phyloP scores from a whole-genome alignment of 164 flowering plant genomes.

The Magnolia kwangsiensis region DNA sequence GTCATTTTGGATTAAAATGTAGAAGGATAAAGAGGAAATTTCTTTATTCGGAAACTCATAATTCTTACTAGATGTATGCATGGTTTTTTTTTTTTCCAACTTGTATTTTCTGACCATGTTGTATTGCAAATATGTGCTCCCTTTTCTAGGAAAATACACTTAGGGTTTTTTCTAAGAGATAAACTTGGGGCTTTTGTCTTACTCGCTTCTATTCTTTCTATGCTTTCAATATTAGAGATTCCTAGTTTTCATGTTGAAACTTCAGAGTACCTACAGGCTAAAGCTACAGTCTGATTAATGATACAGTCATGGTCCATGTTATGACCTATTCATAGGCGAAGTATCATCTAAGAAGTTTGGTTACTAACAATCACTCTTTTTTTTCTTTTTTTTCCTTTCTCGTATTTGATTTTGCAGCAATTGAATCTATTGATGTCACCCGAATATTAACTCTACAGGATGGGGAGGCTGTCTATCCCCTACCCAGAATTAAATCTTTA shows the following conservation, averaged over 20 bases:
- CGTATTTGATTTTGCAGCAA: slow-evolving; percentile 46
- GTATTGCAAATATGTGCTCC: neutral
- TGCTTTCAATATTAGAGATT: neutral
- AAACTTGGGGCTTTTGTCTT: neutral
- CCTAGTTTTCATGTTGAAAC: neutral
- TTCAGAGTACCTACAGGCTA: neutral
- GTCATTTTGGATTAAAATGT: too few relatives aligned
- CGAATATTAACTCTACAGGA: slow-evolving; percentile 87
- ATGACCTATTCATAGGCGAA: neutral
- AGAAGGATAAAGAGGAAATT: too few relatives aligned
- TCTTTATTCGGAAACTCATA: too few relatives aligned
- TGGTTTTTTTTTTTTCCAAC: neutral
- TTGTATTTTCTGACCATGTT: neutral
- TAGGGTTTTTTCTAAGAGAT: neutral
- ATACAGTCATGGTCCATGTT: neutral
- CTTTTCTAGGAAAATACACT: neutral
- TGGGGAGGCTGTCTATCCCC: slow-evolving; percentile 93
- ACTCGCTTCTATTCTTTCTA: neutral
- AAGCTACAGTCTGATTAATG: neutral
- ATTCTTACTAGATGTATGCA: too few relatives aligned
- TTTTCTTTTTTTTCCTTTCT: too few relatives aligned
- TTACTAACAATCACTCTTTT: neutral
- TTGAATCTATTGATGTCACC: slow-evolving; percentile 88
- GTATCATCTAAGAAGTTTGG: neutral
- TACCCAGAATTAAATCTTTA: slow-evolving; percentile 71